Base-by-base conservation (phyloP, 768 basidiomycete genomes). In the Calvatia gigantea region DNA sequence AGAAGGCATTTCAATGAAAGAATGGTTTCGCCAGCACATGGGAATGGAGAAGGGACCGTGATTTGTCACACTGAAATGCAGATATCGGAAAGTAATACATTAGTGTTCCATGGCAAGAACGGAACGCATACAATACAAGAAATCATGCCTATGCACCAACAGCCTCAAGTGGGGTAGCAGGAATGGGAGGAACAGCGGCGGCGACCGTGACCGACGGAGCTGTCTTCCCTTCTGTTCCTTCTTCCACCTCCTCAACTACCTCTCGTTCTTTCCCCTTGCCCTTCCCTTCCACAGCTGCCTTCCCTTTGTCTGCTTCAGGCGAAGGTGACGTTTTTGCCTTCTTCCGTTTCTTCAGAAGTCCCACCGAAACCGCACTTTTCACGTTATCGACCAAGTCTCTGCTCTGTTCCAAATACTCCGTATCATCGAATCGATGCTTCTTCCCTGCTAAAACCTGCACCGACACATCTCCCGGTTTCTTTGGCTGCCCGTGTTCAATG, bases 381-480 rank as follows among this genome's bases (percentile, higher is more conserved):
- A 98, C 95, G 60, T 80, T 85, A 61, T 96, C 94, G 2, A 93
- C 91, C 25, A 98, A 83, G 64, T 97, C 94, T 68, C 82, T 77
- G 62, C 87, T 94, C 73, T 96, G 87, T 67, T 98, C 94, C 35
- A 99, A 67, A 66, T 89, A 99, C 68, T 94, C 89, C 2, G 84
- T 86, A 64, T 99, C 96, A 46, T 98, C 94, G 43, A 98, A 86
- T 25, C 91, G 82, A 62, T 91, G 89, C 65, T 96, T 97, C 77
- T 81, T 86, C 8, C 90, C 89, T 0, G 84, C 78, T 3, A 80
- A 64, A 15, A 79, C 70, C 35, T 81, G 76, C 0, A 80, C 68
- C 14, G 71, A 70, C 4, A 71, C 67, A 29, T 69, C 71, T 12
- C 66, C 57, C 32, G 46, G 57, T 64, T 15, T 59, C 60, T 31